Evolutionary conservation across 2,329 filamentous ascomycete species (phyloP), one percentile per base, ranked within the genome.

Genomic region (Xylaria sp.): DNA sequence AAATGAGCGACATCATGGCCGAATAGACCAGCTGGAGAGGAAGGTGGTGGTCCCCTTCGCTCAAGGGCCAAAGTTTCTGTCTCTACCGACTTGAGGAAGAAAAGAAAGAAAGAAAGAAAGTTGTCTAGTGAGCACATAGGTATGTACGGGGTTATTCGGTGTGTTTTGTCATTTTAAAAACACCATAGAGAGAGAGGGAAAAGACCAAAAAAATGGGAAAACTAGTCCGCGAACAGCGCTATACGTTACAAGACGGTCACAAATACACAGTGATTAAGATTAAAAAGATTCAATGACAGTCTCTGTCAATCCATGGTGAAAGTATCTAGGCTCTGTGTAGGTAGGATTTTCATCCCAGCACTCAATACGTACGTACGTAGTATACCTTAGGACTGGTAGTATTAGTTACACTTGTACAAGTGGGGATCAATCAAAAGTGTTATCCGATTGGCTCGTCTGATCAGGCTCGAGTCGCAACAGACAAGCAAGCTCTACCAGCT

Each of bases 61-160:
- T 56, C 34, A 20, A n/a, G 50, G 63, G 59, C 63, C 65, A 60
- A 66, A 66, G 65, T 67, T 70, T 53, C 71, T 71, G 68, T 70
- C 69, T 53, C 73, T 75, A 72, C 70, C 68, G 66, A 59, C 57
- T 59, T 43, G 50, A 41, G n/a, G 39, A 46, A 41, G 25, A 23
- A n/a, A 43, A 36, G 62, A 41, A 30, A n/a, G 41, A 41, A 30
- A n/a, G 41, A 39, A 46, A 36, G 18, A 34, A 36, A 20, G 52
- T 48, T 53, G 48, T 52, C 43, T 25, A 45, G 46, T 52, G 45
- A 48, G 58, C 25, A 52, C 53, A 53, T 23, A 9, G 39, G 20
- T 20, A 45, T 58, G 50, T 65, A 65, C 28, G n/a, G 55, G 36
- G 45, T 46, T 67, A 20, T 39, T 46, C n/a, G 62, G 60, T 69